Conservation (phyloP, 2,329 filamentous ascomycete species). For the Sporothrix luriei region DNA sequence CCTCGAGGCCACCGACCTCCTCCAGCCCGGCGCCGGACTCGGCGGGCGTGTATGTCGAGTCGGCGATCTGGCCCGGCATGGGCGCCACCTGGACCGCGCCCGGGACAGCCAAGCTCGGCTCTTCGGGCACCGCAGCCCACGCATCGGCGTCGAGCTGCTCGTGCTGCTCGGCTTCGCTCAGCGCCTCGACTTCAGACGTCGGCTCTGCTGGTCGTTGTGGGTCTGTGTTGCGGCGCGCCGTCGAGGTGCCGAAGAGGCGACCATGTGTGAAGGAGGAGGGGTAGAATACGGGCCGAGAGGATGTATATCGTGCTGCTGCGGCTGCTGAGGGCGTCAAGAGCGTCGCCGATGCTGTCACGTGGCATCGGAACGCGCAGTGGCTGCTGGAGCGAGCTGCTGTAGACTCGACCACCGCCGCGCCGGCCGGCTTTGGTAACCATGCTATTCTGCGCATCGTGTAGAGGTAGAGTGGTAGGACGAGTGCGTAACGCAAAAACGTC, state of each 20-base stretch:
- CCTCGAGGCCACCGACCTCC: conserved; percentile 50
- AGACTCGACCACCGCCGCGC: background rate
- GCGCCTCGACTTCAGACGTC: conserved; percentile 25
- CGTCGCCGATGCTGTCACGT: background rate
- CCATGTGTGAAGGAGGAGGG: background rate
- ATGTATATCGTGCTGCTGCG: background rate
- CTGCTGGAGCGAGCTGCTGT: conserved; percentile 15
- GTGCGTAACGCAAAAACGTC: background rate
- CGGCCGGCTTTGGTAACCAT: conserved; percentile 39
- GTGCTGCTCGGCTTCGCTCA: background rate
- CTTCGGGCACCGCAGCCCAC: background rate
- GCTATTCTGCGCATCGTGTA: conserved; percentile 50
- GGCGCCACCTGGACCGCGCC: conserved; percentile 38
- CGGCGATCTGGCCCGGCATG: conserved; percentile 40
- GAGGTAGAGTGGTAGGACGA: background rate
- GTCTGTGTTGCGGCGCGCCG: background rate
- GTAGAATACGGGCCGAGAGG: background rate
- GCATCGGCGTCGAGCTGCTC: conserved; percentile 6
- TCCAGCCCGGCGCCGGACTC: conserved; percentile 50
- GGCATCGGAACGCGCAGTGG: conserved; percentile 23
- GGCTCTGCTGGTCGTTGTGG: background rate
- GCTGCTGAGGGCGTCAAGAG: background rate
- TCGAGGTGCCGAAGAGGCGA: conserved; percentile 24
- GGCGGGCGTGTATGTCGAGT: conserved; percentile 53
- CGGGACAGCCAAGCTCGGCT: conserved; percentile 38